Evolutionary conservation across 371 early-diverging fungal species (phyloP), one percentile per base, ranked within the genome.

Genomic region (Batrachochytrium dendrobatidis): DNA sequence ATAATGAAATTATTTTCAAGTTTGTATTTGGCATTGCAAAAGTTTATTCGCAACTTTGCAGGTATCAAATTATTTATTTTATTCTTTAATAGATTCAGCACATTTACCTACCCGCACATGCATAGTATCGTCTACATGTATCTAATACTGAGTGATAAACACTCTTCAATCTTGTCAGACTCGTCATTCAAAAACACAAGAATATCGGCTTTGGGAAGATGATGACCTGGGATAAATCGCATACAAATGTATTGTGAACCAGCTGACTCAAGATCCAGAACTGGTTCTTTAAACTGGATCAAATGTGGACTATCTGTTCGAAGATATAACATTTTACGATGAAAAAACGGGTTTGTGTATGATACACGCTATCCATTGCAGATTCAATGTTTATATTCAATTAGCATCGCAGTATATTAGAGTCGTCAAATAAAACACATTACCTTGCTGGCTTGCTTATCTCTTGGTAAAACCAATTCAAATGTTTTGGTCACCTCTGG

Each of bases 141-240:
- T n/a, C 35, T 28, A 4, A 71, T 65, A 15, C 64, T 65, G 20
- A 79, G 55, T 4, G 62, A 15, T 46, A 79, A 55, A 56, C 79
- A 79, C 56, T 79, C 79, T 50, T 75, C 79, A 7, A 76, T 63
- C 55, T 61, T 54, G 33, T 74, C 76, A 10, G 59, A 25, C 33
- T 79, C 79, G 55, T 79, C 73, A 59, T 75, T 75, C 49, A 79
- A 53, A 39, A 79, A 73, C 17, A 79, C 65, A 48, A 79, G 34
- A 12, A 72, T 57, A 30, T 60, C 64, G 32, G 10, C 4, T 5
- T 34, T 2, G 60, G 24, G 7, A 24, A 18, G 26, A 44, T 34
- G 29, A 26, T 45, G 22, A 34, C 43, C 24, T 20, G 77, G 75
- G 20, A 66, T 39, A 29, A 80, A 67, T 50, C 67, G 56, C 7